Evolutionary conservation across 176 grass and related monocot genomes (phyloP).

Genomic region (Saccharum spontaneum): DNA sequence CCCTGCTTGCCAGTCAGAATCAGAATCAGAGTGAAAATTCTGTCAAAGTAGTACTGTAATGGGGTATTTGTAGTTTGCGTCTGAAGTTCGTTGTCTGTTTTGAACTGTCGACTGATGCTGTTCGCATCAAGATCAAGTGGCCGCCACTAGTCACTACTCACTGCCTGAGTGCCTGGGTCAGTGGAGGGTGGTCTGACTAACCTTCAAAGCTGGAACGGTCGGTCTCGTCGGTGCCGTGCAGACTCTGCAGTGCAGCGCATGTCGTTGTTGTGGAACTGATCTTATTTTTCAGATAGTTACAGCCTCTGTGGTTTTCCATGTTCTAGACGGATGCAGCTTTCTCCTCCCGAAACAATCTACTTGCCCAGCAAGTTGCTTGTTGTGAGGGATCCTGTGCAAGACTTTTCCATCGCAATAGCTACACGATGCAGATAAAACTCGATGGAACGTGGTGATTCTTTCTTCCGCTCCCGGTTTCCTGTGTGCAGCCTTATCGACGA

Average conservation of each 20-base stretch:
- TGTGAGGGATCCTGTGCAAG: not conserved
- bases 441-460: too few relatives aligned
- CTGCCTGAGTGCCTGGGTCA: not conserved
- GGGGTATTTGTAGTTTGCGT: not conserved
- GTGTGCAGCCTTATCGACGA: not conserved
- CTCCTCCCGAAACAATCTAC: too few relatives aligned
- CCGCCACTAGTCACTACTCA: not conserved
- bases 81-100: not conserved
- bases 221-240: not conserved
- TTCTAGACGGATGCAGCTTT: not conserved
- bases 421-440: not conserved
- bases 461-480: not conserved
- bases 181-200: not conserved
- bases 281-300: not conserved
- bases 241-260: not conserved
- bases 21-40: slow-evolving; percentile 47
- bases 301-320: not conserved
- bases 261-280: not conserved
- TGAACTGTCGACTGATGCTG: not conserved
- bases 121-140: not conserved
- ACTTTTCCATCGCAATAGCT: not conserved
- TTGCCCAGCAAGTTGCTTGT: not conserved
- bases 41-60: not conserved
- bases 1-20: slow-evolving; percentile 68
- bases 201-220: not conserved